These are phyloP conservation scores for Pyricularia sp. DNA, from an alignment of 2,329 filamentous ascomycete genomes.

Conservation along the genomic window DNA sequence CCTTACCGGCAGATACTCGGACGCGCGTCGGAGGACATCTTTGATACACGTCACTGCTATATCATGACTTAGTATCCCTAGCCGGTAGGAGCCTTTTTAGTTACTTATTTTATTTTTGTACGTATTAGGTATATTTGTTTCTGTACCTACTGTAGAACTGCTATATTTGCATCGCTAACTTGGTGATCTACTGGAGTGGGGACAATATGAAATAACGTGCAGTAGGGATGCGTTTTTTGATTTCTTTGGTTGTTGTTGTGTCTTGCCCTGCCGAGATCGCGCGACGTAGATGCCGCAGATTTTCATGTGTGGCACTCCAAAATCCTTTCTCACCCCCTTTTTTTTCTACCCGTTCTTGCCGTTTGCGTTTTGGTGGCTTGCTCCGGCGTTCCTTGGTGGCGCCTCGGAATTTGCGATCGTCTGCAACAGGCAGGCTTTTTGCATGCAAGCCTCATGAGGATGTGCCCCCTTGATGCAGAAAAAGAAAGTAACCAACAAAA, in stretches of 20 bases:
- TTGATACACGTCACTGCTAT: not conserved
- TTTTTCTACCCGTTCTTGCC: not conserved
- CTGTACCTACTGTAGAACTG: too few relatives aligned
- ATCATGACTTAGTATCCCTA: too few relatives aligned
- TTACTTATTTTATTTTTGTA: not conserved
- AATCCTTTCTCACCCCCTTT: too few relatives aligned
- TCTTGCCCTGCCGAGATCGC: not conserved
- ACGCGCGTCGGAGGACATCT: not conserved
- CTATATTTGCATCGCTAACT: not conserved
- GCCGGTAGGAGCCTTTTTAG: too few relatives aligned
- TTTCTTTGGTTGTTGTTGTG: not conserved
- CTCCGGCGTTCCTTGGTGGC: not conserved
- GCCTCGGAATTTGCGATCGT: not conserved
- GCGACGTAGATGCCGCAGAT: not conserved
- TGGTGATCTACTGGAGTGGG: not conserved
- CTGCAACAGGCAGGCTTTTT: not conserved
- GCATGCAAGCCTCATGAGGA: not conserved
- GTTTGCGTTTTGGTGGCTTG: not conserved
- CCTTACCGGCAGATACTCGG: not conserved
- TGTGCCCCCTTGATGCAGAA: not conserved
- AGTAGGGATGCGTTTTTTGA: too few relatives aligned
- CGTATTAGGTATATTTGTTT: not conserved
- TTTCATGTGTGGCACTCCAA: not conserved
- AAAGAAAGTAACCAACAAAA: not conserved
- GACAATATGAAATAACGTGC: not conserved